A percentile compares a stretch with the other conserved stretches of the same genome.
These are phyloP conservation scores for Acanthamoeba royreba DNA, from an alignment of 208 protist species.

Conservation along the genomic window DNA sequence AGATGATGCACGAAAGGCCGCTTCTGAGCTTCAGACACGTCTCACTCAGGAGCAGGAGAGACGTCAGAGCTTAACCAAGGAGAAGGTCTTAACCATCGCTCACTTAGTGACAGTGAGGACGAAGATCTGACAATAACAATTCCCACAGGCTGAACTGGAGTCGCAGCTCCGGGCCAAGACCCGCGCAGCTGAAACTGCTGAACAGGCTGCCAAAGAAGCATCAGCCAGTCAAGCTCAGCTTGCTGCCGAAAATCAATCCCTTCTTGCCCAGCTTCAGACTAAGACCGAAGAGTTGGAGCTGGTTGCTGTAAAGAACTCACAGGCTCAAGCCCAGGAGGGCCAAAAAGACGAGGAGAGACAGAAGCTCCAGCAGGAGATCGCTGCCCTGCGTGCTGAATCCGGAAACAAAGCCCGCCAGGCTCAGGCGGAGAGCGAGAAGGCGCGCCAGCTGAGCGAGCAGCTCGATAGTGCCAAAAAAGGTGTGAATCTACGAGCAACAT, in stretches of 20 bases:
- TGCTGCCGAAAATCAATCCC: background rate
- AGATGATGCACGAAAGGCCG: background rate
- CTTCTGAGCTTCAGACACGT: background rate
- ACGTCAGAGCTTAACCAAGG: background rate
- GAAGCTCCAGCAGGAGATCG: slow-evolving; percentile 32
- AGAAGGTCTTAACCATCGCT: background rate
- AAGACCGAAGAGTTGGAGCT: background rate
- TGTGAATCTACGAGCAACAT: too few relatives aligned
- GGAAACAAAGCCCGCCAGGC: background rate
- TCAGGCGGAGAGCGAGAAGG: slow-evolving; percentile 3
- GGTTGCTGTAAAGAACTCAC: background rate
- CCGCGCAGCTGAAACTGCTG: background rate
- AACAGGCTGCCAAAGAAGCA: background rate
- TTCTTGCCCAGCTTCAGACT: background rate
- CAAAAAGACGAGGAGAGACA: background rate
- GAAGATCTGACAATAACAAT: background rate
- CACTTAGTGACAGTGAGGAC: background rate
- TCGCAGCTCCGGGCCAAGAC: background rate
- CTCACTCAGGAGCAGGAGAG: background rate
- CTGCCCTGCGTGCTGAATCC: background rate
- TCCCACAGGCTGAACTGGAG: background rate
- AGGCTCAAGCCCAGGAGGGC: background rate
- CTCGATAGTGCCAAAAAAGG: background rate
- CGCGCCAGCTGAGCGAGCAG: background rate
- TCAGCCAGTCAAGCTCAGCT: background rate